A percentile compares a stretch with the other conserved stretches of the same genome.
Conservation (phyloP, 192 early-diverging fungal genomes). For the Paraglomus brasilianum region DNA sequence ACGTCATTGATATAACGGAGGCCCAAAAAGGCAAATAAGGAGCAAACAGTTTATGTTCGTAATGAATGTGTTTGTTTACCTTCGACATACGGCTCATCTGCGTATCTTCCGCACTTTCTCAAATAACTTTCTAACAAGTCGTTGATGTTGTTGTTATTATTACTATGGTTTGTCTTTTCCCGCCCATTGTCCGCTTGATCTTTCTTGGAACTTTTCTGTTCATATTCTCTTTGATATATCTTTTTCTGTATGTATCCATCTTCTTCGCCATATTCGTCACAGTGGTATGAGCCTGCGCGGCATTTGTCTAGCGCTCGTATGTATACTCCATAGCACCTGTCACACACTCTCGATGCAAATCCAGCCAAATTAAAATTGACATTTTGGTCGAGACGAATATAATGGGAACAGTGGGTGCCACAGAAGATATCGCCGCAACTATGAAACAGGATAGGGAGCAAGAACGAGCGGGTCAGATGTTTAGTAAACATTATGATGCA, state of each 20-base stretch:
- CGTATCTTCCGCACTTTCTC: background rate
- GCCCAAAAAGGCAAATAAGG: too few relatives aligned
- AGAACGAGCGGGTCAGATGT: background rate
- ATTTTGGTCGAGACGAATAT: conserved; percentile 40
- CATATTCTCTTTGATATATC: too few relatives aligned
- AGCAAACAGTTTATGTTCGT: background rate
- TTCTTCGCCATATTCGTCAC: background rate
- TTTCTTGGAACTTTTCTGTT: background rate
- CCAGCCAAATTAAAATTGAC: conserved; percentile 35
- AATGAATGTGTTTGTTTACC: background rate
- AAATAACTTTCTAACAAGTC: background rate
- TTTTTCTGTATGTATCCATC: background rate
- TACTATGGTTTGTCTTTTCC: background rate
- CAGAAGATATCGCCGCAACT: conserved; percentile 47
- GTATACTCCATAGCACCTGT: conserved; percentile 29
- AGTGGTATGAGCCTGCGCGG: background rate
- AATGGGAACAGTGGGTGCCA: conserved; percentile 38
- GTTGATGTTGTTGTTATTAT: background rate
- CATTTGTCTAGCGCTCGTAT: background rate
- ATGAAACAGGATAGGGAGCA: background rate
- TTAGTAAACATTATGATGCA: background rate
- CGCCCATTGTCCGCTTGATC: background rate
- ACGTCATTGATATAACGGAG: too few relatives aligned
- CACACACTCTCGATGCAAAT: conserved; percentile 35
- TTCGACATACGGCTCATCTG: background rate